Evolutionary conservation across 208 protist species (phyloP), one percentile per base, ranked within the genome.

Genomic region (Leishmania tarentolae): DNA sequence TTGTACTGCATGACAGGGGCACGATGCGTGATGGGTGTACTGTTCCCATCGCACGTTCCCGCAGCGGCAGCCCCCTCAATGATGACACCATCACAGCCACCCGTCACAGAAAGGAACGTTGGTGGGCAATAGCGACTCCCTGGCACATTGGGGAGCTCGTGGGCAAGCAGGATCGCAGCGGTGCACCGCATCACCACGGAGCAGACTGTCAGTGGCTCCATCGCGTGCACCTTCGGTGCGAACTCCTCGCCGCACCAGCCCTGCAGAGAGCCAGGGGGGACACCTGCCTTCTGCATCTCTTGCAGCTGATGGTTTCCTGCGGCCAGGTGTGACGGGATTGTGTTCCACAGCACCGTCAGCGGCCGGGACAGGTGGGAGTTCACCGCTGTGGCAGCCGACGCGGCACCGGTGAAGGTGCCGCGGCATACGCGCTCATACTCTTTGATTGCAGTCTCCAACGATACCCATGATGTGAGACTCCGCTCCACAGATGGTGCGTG

Each of bases 181-280:
- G 63, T 63, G n/a, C 88, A 81, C 69, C 85, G 80, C 81, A 94
- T 68, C 66, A 84, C 84, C 40, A 94, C 84, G 4, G 86, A 87
- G 82, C 85, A 92, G 63, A 79, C 82, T 3, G 75, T 57, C 61
- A n/a, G 74, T 35, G 9, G 8, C 56, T 50, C 74, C 13, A n/a
- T 63, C 35, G 21, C 24, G 52, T 46, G 52, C 35, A 31, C 53
- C 13, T 11, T 19, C 35, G 56, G 74, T 40, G 57, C 28, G 3
- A 47, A 21, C 56, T 9, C 19, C 56, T 8, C 57, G 24, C 40
- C 24, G 56, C 37, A 42, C 53, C 74, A 77, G 31, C 56, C 8
- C 53, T 77, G 56, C 56, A 53, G 37, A 19, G 47, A 35, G 52
- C 44, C 72, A 63, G 37, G 21, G 19, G 24, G 59, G 46, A 17